phyloP scores from a whole-genome alignment of 2,329 filamentous ascomycete species.

The Neurospora sp. region DNA sequence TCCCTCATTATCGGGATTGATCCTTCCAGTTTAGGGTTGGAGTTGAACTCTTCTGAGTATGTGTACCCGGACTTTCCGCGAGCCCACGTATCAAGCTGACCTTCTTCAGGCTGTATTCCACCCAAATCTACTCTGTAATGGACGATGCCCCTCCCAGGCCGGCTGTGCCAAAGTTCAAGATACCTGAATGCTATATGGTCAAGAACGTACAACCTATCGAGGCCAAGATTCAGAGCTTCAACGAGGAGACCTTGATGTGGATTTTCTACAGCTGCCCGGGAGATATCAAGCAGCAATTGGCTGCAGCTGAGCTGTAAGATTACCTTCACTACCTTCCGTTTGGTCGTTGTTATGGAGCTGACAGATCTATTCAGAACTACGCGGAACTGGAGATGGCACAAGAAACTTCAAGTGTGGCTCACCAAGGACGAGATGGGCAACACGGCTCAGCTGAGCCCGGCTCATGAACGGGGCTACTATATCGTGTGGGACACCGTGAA shows the following conservation, averaged over 20 bases:
- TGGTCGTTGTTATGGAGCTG: constrained; percentile 5
- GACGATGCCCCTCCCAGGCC: constrained; percentile 50
- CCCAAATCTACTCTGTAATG: constrained; percentile 51
- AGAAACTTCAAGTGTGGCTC: constrained; percentile 55
- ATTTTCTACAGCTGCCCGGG: constrained; percentile 59
- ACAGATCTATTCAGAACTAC: constrained; percentile 35
- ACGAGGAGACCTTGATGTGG: constrained; percentile 59
- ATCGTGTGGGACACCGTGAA: constrained; percentile 53
- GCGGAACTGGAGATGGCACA: constrained; percentile 60
- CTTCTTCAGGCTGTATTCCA: constrained; percentile 39
- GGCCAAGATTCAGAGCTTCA: constrained; percentile 55
- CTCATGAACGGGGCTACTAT: constrained; percentile 55
- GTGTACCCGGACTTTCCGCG: constrained; percentile 17
- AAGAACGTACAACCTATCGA: constrained; percentile 56
- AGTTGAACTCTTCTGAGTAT: constrained; percentile 48
- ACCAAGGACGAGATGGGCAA: constrained; percentile 59
- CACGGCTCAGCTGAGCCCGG: constrained; percentile 47
- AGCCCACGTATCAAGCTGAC: constrained; percentile 6
- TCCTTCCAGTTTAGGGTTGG: constrained; percentile 44
- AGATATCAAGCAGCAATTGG: constrained; percentile 53
- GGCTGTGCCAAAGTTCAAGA: constrained; percentile 43
- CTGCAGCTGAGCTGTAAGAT: constrained; percentile 51
- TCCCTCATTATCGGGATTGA: constrained; percentile 51
- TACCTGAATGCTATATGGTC: constrained; percentile 58
- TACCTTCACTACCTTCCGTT: not conserved